A percentile compares a stretch with the other conserved stretches of the same genome.
These are phyloP conservation scores for Puya raimondii DNA, from an alignment of 176 grass and related monocot genomes.

Conservation along the genomic window DNA sequence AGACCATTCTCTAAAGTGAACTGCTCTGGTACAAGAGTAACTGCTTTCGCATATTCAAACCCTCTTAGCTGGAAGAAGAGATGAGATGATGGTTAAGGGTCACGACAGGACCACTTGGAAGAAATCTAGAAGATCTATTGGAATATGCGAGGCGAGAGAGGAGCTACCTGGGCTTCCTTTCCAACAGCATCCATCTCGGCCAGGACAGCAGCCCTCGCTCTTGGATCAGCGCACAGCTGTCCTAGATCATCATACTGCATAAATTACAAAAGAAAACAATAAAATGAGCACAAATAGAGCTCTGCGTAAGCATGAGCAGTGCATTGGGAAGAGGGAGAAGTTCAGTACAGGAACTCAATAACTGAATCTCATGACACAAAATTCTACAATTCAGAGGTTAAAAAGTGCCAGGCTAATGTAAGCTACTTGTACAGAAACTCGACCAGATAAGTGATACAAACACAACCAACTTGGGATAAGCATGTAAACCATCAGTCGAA, in stretches of 20 bases:
- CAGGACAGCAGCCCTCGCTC: conserved; percentile 62
- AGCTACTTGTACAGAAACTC: too few species aligned
- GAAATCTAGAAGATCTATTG: conserved; percentile 8
- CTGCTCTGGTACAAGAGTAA: conserved; percentile 66
- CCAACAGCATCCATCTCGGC: conserved; percentile 84
- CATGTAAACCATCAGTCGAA: too few species aligned
- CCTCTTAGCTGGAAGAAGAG: conserved; percentile 62
- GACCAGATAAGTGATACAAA: too few species aligned
- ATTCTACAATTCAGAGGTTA: too few species aligned
- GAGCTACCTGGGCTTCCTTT: conserved; percentile 69
- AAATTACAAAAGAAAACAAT: background rate
- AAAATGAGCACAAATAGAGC: background rate
- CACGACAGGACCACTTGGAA: background rate
- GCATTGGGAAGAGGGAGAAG: background rate
- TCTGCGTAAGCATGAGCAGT: background rate
- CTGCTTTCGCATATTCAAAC: conserved; percentile 81
- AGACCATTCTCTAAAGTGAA: conserved; percentile 93
- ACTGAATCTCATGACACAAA: too few species aligned
- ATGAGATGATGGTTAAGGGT: background rate
- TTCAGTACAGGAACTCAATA: too few species aligned
- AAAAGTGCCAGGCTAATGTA: too few species aligned
- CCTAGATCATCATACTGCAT: conserved; percentile 58
- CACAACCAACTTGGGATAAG: too few species aligned
- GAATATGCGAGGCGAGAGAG: conserved; percentile 10
- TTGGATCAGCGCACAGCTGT: conserved; percentile 54